These are phyloP conservation scores for Macrolepiota fuliginosa DNA, from an alignment of 768 basidiomycete genomes.

Conservation along the genomic window DNA sequence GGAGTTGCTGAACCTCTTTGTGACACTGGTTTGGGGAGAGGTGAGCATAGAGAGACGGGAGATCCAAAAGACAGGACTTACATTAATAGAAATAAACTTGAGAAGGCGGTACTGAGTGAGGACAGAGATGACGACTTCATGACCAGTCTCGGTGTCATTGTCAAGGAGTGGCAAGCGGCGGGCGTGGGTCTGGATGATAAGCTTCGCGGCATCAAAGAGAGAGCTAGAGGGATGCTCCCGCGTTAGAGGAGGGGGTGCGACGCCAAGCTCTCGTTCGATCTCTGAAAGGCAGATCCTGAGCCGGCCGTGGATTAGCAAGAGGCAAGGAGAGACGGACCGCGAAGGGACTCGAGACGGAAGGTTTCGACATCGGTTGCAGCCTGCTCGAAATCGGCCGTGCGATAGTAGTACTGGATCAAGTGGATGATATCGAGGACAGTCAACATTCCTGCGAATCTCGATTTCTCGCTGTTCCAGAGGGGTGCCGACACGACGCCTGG, in stretches of 20 bases:
- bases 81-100: slow-evolving; percentile 98
- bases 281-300: slow-evolving; percentile 46
- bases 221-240: slow-evolving; percentile 86
- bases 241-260: slow-evolving; percentile 87
- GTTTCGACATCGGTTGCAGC: slow-evolving; percentile 91
- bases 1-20: slow-evolving; percentile 78
- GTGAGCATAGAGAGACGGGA: slow-evolving; percentile 13
- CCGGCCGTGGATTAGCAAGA: not conserved
- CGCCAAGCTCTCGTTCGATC: slow-evolving; percentile 89
- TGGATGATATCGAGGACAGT: slow-evolving; percentile 99
- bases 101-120: slow-evolving; percentile 97
- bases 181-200: slow-evolving; percentile 93
- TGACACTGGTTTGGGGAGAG: slow-evolving; percentile 56
- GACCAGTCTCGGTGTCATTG: slow-evolving; percentile 87
- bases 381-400: slow-evolving; percentile 78
- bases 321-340: slow-evolving; percentile 56
- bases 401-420: slow-evolving; percentile 98
- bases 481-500: slow-evolving; percentile 97
- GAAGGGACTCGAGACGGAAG: slow-evolving; percentile 81
- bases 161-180: slow-evolving; percentile 93
- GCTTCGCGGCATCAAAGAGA: slow-evolving; percentile 85
- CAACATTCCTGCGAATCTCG: slow-evolving; percentile 96
- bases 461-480: slow-evolving; percentile 94
- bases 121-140: slow-evolving; percentile 94
- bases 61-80: slow-evolving; percentile 33